These are phyloP conservation scores for Dendrostoma leiphaemia DNA, from an alignment of 2,329 filamentous ascomycete genomes.

Conservation along the genomic window DNA sequence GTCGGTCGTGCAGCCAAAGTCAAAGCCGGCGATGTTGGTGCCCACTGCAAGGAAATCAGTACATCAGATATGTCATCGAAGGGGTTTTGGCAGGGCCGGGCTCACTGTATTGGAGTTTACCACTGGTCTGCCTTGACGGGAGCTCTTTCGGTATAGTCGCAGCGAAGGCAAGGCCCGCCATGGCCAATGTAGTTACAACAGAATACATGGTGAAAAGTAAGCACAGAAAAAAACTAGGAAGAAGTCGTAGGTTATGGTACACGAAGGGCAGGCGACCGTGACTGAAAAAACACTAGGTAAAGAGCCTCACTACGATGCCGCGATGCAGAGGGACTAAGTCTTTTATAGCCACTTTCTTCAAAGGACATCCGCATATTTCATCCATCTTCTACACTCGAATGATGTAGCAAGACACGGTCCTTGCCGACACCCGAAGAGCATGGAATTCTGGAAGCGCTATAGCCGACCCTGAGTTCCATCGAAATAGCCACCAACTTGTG, in stretches of 20 bases:
- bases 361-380: too few species aligned
- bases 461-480: too few species aligned
- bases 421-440: neutral
- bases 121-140: neutral
- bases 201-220: neutral
- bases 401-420: too few species aligned
- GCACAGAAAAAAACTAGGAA: neutral
- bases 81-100: too few species aligned
- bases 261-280: neutral
- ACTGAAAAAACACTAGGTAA: too few species aligned
- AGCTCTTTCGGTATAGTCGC: conserved; percentile 3
- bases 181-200: neutral
- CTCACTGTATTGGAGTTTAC: neutral
- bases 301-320: too few species aligned
- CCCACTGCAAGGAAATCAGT: conserved; percentile 23
- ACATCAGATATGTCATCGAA: too few species aligned
- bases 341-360: too few species aligned
- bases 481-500: too few species aligned
- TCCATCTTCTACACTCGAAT: too few species aligned
- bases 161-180: conserved; percentile 1
- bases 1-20: conserved; percentile 42
- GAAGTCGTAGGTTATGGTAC: neutral
- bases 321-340: too few species aligned
- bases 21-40: conserved; percentile 45
- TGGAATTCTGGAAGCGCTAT: neutral